A percentile compares a stretch with the other conserved stretches of the same genome.
phyloP scores from a whole-genome alignment of 2,329 filamentous ascomycete genomes.

The Didymosphaeria variabile region DNA sequence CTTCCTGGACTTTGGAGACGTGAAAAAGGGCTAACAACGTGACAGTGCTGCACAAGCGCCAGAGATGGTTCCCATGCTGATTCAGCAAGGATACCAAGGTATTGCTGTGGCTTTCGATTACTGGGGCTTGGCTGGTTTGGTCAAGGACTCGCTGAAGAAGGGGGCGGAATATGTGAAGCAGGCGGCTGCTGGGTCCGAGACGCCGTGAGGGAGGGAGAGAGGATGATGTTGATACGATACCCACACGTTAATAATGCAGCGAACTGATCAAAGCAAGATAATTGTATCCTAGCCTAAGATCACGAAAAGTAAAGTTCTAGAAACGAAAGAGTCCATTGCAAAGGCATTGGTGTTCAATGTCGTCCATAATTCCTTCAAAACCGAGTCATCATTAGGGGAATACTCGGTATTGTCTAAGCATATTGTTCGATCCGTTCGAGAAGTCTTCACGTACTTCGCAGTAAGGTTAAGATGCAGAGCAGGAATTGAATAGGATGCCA shows the following conservation, averaged over 20 bases:
- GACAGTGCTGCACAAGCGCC: constrained; percentile 28
- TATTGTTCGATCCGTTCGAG: no score
- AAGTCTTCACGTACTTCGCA: no score
- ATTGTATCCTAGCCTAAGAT: no score
- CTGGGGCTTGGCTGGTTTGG: constrained; percentile 32
- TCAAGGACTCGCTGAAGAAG: constrained; percentile 26
- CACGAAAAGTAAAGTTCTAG: no score
- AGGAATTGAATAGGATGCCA: no score
- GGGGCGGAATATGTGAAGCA: constrained; percentile 31
- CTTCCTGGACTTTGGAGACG: neutral
- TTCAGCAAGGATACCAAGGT: constrained; percentile 29
- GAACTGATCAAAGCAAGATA: neutral
- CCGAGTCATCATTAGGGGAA: no score
- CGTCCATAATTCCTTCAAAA: no score
- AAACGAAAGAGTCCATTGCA: no score
- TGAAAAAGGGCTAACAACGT: neutral
- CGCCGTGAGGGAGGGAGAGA: neutral
- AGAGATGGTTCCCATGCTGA: constrained; percentile 32
- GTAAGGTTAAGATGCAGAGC: no score
- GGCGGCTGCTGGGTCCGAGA: constrained; percentile 23
- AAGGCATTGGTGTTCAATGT: no score
- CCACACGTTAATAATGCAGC: neutral
- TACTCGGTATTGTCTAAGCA: no score
- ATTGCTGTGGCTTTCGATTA: constrained; percentile 38
- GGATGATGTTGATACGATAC: neutral